These are phyloP conservation scores for Jatropha curcas DNA, from an alignment of 345 rosid species.

Conservation along the genomic window DNA sequence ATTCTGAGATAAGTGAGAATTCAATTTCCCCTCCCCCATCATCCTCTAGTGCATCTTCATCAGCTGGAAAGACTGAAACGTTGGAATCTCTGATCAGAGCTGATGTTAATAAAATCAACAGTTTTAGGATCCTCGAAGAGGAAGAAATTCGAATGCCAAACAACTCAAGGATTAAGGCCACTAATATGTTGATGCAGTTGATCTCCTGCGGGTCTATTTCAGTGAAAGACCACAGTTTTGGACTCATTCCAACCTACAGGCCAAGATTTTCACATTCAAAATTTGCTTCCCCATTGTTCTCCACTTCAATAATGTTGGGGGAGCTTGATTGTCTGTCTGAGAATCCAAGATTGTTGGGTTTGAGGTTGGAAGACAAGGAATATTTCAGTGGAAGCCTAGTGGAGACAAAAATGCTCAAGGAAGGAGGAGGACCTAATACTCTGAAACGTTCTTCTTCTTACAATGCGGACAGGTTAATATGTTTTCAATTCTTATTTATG, in stretches of 20 bases:
- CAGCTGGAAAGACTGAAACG: conserved; percentile 74
- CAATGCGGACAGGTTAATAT: conserved; percentile 84
- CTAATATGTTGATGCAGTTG: conserved; percentile 82
- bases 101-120: conserved; percentile 81
- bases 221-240: conserved; percentile 85
- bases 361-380: conserved; percentile 82
- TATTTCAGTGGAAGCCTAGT: conserved; percentile 92
- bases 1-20: conserved; percentile 49
- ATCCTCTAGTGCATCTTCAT: conserved; percentile 67
- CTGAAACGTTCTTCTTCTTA: conserved; percentile 93
- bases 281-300: conserved; percentile 63
- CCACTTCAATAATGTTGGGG: conserved; percentile 68
- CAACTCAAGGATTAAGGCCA: conserved; percentile 66
- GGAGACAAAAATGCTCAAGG: conserved; percentile 63
- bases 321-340: conserved; percentile 83
- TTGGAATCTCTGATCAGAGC: conserved; percentile 91
- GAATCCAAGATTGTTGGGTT: conserved; percentile 69
- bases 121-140: conserved; percentile 83
- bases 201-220: conserved; percentile 96
- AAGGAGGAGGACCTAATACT: conserved; percentile 44
- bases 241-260: conserved; percentile 75
- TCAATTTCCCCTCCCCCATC: conserved; percentile 68
- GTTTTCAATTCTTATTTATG: background rate
- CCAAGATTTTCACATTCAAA: conserved; percentile 75
- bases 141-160: conserved; percentile 68